Evolutionary conservation across 768 basidiomycete species (phyloP).

Genomic region (Russula dissimulans): DNA sequence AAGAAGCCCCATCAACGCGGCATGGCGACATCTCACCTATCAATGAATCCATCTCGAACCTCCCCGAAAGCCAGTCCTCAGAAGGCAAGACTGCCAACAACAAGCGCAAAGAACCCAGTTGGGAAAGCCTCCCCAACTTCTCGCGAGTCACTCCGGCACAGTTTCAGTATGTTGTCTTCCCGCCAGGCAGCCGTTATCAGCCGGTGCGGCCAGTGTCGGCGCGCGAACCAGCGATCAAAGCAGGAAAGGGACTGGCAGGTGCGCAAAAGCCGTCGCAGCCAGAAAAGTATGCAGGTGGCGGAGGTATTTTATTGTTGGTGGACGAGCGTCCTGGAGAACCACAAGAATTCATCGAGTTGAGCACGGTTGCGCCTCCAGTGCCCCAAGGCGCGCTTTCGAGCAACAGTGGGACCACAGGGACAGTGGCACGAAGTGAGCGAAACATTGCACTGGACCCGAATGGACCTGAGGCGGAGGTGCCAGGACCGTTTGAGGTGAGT

Average conservation of each 20-base stretch:
- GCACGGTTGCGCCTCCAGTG: slow-evolving; percentile 27
- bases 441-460: slow-evolving; percentile 66
- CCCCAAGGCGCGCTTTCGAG: slow-evolving; percentile 23
- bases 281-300: slow-evolving; percentile 67
- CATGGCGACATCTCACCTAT: slow-evolving; percentile 51
- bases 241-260: slow-evolving; percentile 23
- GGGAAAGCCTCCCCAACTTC: slow-evolving; percentile 75
- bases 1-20: slow-evolving; percentile 37
- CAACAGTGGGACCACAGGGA: slow-evolving; percentile 26
- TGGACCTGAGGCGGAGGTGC: slow-evolving; percentile 64
- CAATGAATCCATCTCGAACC: slow-evolving; percentile 42
- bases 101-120: slow-evolving; percentile 70
- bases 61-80: slow-evolving; percentile 36
- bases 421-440: slow-evolving; percentile 19
- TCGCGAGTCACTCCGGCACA: slow-evolving; percentile 90
- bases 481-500: slow-evolving; percentile 78
- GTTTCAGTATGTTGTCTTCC: slow-evolving; percentile 76
- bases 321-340: slow-evolving; percentile 65
- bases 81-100: slow-evolving; percentile 34
- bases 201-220: slow-evolving; percentile 78
- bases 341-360: slow-evolving; percentile 63
- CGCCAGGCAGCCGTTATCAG: slow-evolving; percentile 68
- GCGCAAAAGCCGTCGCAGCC: slow-evolving; percentile 28
- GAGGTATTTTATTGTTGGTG: slow-evolving; percentile 77
- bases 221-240: slow-evolving; percentile 17